These are phyloP conservation scores for Metschnikowia continentalis DNA, from an alignment of 805 yeast species.

Conservation along the genomic window DNA sequence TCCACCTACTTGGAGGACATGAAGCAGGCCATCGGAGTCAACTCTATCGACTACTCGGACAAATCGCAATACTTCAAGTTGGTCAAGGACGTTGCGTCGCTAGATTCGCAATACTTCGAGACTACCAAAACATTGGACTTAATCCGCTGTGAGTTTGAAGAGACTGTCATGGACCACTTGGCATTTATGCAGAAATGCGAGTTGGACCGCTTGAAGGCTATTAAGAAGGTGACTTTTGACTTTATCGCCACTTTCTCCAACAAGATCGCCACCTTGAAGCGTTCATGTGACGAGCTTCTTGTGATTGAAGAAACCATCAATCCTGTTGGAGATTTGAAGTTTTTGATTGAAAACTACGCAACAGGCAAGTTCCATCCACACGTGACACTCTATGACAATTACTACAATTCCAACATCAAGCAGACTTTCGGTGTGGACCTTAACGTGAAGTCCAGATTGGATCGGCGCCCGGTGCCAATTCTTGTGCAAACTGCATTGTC, in stretches of 20 bases:
- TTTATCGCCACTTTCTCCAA: constrained; percentile 64
- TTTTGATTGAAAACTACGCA: constrained; percentile 60
- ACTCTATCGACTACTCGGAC: constrained; percentile 41
- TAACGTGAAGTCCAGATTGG: constrained; percentile 65
- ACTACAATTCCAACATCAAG: constrained; percentile 60
- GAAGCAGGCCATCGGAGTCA: constrained; percentile 44
- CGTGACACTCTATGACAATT: constrained; percentile 72
- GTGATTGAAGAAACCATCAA: constrained; percentile 67
- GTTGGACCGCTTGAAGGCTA: constrained; percentile 67
- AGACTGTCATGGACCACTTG: constrained; percentile 63
- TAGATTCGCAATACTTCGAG: constrained; percentile 49
- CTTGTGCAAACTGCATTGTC: constrained; percentile 59
- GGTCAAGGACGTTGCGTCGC: constrained; percentile 51
- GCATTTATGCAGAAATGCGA: constrained; percentile 81
- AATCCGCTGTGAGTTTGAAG: constrained; percentile 70
- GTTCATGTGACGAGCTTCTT: constrained; percentile 56
- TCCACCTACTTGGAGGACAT: constrained; percentile 39
- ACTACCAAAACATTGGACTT: constrained; percentile 59
- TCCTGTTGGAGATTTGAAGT: constrained; percentile 64
- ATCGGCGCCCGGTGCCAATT: constrained; percentile 67
- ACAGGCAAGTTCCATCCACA: constrained; percentile 75
- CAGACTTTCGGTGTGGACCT: constrained; percentile 81
- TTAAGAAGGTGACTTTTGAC: constrained; percentile 72
- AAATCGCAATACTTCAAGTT: constrained; percentile 49
- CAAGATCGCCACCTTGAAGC: constrained; percentile 53